These are phyloP conservation scores for Epicoccum sorghinum DNA, from an alignment of 2,329 filamentous ascomycete species.

Conservation along the genomic window DNA sequence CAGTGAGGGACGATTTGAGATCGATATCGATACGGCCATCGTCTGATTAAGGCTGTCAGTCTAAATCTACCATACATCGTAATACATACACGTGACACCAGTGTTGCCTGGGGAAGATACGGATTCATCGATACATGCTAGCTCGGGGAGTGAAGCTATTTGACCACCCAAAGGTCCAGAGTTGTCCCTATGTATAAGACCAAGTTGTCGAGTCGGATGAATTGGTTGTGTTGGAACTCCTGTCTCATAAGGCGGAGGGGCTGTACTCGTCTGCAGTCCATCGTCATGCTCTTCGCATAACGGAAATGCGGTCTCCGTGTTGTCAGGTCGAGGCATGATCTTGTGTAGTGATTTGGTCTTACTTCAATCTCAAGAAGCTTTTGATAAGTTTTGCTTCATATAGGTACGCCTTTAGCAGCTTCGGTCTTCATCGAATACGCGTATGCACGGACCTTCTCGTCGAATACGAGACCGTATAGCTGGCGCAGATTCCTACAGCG, in stretches of 20 bases:
- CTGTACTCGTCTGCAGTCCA: not conserved
- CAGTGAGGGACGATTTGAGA: conserved; percentile 28
- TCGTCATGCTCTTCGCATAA: conserved; percentile 9
- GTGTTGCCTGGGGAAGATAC: too few species aligned
- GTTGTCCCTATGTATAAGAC: too few species aligned
- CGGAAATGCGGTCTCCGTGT: conserved; percentile 3
- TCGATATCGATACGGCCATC: conserved; percentile 37
- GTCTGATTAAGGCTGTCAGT: conserved; percentile 5
- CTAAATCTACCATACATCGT: too few species aligned
- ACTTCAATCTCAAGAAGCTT: too few species aligned
- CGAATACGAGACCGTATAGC: too few species aligned
- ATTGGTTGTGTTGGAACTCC: too few species aligned
- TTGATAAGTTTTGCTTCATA: too few species aligned
- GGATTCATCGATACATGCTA: too few species aligned
- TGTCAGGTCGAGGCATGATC: conserved; percentile 1
- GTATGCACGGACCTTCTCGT: conserved; percentile 7
- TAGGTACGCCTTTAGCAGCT: not conserved
- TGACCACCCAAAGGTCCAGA: too few species aligned
- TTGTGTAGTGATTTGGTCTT: too few species aligned
- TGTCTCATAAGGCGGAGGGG: conserved; percentile 5
- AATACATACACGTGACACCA: conserved; percentile 16
- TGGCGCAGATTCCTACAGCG: too few species aligned
- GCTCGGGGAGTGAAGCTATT: too few species aligned
- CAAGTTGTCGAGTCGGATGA: conserved; percentile 2
- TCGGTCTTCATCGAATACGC: conserved; percentile 2